Evolutionary conservation across 768 basidiomycete species (phyloP).

Genomic region (Daedaleopsis nitida): DNA sequence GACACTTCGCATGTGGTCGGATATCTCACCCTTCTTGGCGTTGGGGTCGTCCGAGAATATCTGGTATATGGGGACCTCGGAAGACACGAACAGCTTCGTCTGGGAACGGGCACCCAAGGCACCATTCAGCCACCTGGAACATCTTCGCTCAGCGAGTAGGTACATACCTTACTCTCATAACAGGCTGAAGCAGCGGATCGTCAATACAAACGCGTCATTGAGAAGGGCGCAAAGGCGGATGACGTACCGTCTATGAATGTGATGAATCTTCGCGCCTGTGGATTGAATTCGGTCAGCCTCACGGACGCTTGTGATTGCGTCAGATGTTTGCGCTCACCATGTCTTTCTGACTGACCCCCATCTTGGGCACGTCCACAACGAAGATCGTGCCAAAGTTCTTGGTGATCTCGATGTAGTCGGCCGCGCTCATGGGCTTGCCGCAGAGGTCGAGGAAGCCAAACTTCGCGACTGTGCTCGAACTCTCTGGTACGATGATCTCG

Average conservation of each 20-base stretch:
- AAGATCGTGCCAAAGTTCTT: slow-evolving; percentile 87
- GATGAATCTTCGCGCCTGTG: slow-evolving; percentile 92
- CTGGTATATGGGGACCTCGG: slow-evolving; percentile 88
- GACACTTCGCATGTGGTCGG: slow-evolving; percentile 87
- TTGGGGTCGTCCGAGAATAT: slow-evolving; percentile 79
- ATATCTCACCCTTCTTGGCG: slow-evolving; percentile 45
- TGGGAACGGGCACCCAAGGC: slow-evolving; percentile 30
- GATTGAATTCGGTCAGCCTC: not conserved
- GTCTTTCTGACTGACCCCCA: slow-evolving; percentile 87
- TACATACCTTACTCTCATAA: slow-evolving; percentile 81
- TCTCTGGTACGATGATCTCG: slow-evolving; percentile 75
- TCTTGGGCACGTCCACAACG: slow-evolving; percentile 82
- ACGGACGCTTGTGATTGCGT: no score
- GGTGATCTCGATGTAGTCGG: slow-evolving; percentile 95
- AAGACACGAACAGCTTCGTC: slow-evolving; percentile 91
- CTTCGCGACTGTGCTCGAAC: slow-evolving; percentile 76
- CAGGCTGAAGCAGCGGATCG: slow-evolving; percentile 53
- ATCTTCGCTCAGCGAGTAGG: no score
- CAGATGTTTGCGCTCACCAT: slow-evolving; percentile 47
- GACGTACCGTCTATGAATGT: slow-evolving; percentile 90
- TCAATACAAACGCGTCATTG: slow-evolving; percentile 1
- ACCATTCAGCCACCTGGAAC: not conserved
- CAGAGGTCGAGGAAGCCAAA: slow-evolving; percentile 89
- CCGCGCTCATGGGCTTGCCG: slow-evolving; percentile 86
- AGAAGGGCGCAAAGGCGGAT: not conserved